Conservation (phyloP, 2,329 filamentous ascomycete genomes). For the Scedosporium dehoogii region DNA sequence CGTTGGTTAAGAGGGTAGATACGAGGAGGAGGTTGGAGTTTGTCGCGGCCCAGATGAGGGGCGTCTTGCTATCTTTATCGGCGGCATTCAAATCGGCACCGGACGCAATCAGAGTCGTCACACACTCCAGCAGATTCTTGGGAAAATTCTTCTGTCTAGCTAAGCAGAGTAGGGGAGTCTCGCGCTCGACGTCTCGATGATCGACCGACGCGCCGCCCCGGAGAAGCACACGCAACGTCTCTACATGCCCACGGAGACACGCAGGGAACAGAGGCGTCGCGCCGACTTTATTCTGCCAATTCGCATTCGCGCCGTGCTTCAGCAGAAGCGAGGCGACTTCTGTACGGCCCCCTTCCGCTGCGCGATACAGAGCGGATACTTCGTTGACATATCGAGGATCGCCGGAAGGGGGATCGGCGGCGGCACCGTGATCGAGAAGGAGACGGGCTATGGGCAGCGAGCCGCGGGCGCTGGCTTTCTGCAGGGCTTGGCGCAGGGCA, state of each 20-base stretch:
- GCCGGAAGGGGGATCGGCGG: conserved; percentile 8
- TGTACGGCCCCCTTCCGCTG: conserved; percentile 12
- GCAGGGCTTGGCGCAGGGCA: conserved; percentile 2
- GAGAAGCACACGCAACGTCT: conserved; percentile 3
- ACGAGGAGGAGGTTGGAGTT: conserved; percentile 22
- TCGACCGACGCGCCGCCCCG: background rate
- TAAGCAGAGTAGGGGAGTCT: background rate
- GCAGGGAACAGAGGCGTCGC: conserved; percentile 2
- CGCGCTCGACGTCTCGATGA: background rate
- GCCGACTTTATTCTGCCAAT: background rate
- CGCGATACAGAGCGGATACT: conserved; percentile 10
- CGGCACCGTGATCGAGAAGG: conserved; percentile 5
- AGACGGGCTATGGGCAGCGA: background rate
- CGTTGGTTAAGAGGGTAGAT: conserved; percentile 18
- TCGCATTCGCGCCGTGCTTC: background rate
- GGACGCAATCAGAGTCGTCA: conserved; percentile 9
- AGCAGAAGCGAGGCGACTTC: conserved; percentile 7
- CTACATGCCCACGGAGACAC: background rate
- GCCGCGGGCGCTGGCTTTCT: conserved; percentile 3
- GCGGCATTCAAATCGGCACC: conserved; percentile 12
- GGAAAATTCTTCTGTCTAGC: background rate
- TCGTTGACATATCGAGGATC: background rate
- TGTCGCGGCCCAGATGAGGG: conserved; percentile 14
- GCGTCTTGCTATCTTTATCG: conserved; percentile 12
- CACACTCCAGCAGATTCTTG: background rate